Base-by-base conservation (phyloP, 495 filamentous ascomycete species). In the Aspergillus nanangensis region DNA sequence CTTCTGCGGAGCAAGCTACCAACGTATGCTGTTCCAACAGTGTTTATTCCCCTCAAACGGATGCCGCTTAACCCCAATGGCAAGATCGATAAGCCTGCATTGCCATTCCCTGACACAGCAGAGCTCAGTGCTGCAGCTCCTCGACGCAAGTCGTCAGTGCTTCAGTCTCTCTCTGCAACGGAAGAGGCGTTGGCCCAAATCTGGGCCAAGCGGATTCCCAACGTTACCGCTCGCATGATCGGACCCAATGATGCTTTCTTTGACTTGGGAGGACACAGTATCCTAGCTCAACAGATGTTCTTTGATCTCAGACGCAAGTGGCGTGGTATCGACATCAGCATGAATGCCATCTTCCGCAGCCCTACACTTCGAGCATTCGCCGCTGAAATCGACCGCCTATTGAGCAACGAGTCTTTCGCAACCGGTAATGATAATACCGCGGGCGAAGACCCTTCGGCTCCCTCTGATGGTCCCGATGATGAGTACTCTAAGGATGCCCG, bases 11-110 rank as follows among this genome's bases (percentile, higher is more conserved):
- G 72, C 44, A 86, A 89, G 44, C 70, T 97, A 8, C 86, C 93
- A 8, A 56, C 70, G 2, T 91, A 97, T 55, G 87, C 91, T 0
- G 84, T 97, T 0, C 93, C 93, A 0, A 79, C 77, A 0, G 75
- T 92, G 25, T 78, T 90, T 48, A 87, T 98, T 22, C 81, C 87
- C 2, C 79, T 98, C 18, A 76, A 77, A 40, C 83, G 83, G 32
- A 77, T 96, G 42, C 92, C 92, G 0, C 71, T 97, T 21, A 96
- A 95, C 66, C 92, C 92, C 11, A 96, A 96, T 53, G 91, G 90
- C 48, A 97, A 96, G 70, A 82, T 95, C 36, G 93, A 98, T 60
- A 89, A 85, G 66, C 89, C 89, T 5, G 85, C 83, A 1, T 75
- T 98, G 33, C 93, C 93, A 0, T 96, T 95, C 79, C 93, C 93